Conservation (phyloP, 2,329 filamentous ascomycete species). For the Phoma herbarum region DNA sequence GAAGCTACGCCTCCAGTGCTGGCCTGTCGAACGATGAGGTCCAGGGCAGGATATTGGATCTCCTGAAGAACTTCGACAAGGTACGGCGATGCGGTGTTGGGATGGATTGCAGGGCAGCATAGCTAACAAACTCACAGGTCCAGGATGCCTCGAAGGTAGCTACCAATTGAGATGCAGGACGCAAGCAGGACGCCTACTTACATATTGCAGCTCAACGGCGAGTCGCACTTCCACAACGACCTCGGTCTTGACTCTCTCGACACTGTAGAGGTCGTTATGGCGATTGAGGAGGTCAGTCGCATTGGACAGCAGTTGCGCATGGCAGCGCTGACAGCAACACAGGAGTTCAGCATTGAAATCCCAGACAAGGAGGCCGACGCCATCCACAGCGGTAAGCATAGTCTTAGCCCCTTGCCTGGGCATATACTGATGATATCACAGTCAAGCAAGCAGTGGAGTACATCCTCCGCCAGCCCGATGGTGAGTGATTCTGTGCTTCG, state of each 20-base stretch:
- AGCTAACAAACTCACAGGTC: slow-evolving; percentile 63
- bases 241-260: slow-evolving; percentile 96
- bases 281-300: slow-evolving; percentile 87
- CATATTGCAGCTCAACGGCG: slow-evolving; percentile 73
- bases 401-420: not conserved
- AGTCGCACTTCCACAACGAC: slow-evolving; percentile 95
- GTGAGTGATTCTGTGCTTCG: slow-evolving; percentile 61
- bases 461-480: slow-evolving; percentile 91
- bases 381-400: slow-evolving; percentile 86
- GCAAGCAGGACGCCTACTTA: slow-evolving; percentile 31
- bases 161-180: slow-evolving; percentile 1
- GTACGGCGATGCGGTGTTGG: slow-evolving; percentile 58
- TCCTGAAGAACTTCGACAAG: slow-evolving; percentile 98
- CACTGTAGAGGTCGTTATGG: slow-evolving; percentile 99
- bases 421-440: slow-evolving; percentile 56
- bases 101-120: slow-evolving; percentile 23
- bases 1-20: slow-evolving; percentile 86
- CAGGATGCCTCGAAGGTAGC: slow-evolving; percentile 66
- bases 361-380: slow-evolving; percentile 95
- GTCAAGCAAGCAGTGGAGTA: slow-evolving; percentile 96
- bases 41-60: slow-evolving; percentile 88
- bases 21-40: slow-evolving; percentile 84
- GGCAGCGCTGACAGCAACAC: slow-evolving; percentile 29
- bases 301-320: slow-evolving; percentile 5
- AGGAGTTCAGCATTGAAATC: slow-evolving; percentile 93